Evolutionary conservation across 352 stramenopile genomes (phyloP).

Genomic region (Globisporangium recalcitrans): DNA sequence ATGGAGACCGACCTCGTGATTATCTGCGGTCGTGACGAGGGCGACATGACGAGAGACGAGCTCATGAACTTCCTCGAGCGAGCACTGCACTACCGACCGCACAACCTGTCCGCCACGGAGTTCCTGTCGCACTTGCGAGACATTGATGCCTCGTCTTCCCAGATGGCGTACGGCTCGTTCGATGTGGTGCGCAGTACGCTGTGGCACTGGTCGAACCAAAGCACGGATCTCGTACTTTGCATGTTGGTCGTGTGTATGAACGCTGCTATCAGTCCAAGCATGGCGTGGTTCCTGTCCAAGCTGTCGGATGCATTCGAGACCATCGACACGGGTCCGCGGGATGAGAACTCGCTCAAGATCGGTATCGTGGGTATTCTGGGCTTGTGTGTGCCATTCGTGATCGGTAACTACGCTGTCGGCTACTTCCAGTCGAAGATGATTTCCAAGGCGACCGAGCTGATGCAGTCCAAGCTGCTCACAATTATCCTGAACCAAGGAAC

Average conservation of each 20-base stretch:
- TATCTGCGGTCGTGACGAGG: slow-evolving; percentile 80
- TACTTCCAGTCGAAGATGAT: slow-evolving; percentile 92
- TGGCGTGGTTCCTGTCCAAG: slow-evolving; percentile 69
- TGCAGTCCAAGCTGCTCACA: slow-evolving; percentile 67
- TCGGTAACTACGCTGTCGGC: slow-evolving; percentile 82
- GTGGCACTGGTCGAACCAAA: slow-evolving; percentile 85
- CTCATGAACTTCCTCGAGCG: slow-evolving; percentile 85
- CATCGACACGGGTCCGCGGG: slow-evolving; percentile 26
- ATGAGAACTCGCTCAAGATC: slow-evolving; percentile 54
- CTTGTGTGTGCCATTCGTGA: slow-evolving; percentile 77
- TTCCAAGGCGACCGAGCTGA: slow-evolving; percentile 74
- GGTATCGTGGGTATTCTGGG: slow-evolving; percentile 73
- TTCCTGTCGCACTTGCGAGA: slow-evolving; percentile 80
- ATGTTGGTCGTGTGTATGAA: slow-evolving; percentile 83
- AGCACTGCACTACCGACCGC: slow-evolving; percentile 72
- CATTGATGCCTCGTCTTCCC: slow-evolving; percentile 77
- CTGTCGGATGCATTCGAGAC: slow-evolving; percentile 73
- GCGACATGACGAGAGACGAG: slow-evolving; percentile 82
- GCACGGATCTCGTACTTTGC: slow-evolving; percentile 59
- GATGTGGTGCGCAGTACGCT: slow-evolving; percentile 80
- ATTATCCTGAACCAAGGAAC: slow-evolving; percentile 81
- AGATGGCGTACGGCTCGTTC: slow-evolving; percentile 60
- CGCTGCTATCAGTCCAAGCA: slow-evolving; percentile 68
- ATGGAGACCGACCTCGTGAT: slow-evolving; percentile 88
- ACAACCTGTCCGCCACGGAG: slow-evolving; percentile 68